Evolutionary conservation across 2,329 filamentous ascomycete species (phyloP), one percentile per base, ranked within the genome.

Genomic region (Ophiocordyceps camponoti-floridani): DNA sequence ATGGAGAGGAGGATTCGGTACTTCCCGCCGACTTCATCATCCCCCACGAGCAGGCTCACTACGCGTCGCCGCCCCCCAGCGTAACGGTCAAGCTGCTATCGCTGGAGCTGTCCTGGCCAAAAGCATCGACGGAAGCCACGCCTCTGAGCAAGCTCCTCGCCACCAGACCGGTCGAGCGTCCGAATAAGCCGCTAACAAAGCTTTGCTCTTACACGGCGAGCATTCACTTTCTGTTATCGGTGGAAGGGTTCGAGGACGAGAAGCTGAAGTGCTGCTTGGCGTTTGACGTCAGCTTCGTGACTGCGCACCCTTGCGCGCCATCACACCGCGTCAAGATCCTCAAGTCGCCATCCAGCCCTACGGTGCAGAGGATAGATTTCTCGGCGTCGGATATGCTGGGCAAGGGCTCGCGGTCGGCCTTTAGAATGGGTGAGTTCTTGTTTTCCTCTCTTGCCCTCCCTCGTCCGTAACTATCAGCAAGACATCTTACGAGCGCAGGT

Each of bases 231-330:
- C 52, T 48, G 2, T 60, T 64, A 5, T 55, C 56, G 1, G 52
- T 63, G 40, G 60, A 62, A 41, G 65, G 67, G 2, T 53, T 58
- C 2, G 61, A 63, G 1, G 60, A 65, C 41, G 60, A 68, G 45
- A 37, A 4, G 7, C 51, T 67, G 44, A 63, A 62, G 2, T 65
- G 70, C 44, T 53, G 65, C 1, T 57, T 82, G 10, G 58, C 61
- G 6, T 72, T 76, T 50, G 77, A 82, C 47, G 67, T 80, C 19
- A 72, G 71, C 51, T 82, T 82, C 54, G 73, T 80, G 16, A 80
- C 78, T 1, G 76, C 76, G 0, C 75, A 80, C 50, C 78, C 78
- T 0, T 82, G 78, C 51, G 68, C 73, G 5, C 69, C 73, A 2
- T 75, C 74, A 1, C 66, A 67, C 43, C 66, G 70, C 45, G 70